Evolutionary conservation across 2,329 filamentous ascomycete species (phyloP).

Genomic region (Calonectria pseudoreteaudii): DNA sequence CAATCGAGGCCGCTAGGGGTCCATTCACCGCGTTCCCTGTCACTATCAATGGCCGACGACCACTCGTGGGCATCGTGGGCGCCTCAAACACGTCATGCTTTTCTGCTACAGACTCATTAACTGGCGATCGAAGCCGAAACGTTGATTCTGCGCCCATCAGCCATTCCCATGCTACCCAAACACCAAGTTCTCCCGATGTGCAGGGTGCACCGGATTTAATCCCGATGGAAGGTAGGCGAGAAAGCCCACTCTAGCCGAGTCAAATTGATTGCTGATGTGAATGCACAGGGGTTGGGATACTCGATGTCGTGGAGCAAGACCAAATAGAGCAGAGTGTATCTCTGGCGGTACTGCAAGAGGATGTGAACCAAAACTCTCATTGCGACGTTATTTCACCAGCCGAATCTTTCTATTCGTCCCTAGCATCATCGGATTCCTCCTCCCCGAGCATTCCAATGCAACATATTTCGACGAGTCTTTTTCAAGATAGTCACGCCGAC

Average conservation of each 20-base stretch:
- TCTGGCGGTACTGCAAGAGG: background rate
- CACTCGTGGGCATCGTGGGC: background rate
- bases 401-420: background rate
- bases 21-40: constrained; percentile 17
- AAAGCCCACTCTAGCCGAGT: background rate
- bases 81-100: background rate
- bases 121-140: no score
- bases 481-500: constrained; percentile 15
- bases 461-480: constrained; percentile 15
- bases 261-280: background rate
- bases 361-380: background rate
- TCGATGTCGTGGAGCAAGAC: background rate
- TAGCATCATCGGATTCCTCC: background rate
- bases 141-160: no score
- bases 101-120: background rate
- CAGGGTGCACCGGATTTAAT: no score
- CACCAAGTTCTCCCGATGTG: background rate
- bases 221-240: background rate
- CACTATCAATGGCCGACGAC: background rate
- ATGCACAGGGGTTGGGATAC: background rate
- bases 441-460: background rate
- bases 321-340: no score
- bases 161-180: background rate
- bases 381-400: background rate
- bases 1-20: background rate